Conservation (phyloP, 2,329 filamentous ascomycete genomes). For the Alternaria rosae region DNA sequence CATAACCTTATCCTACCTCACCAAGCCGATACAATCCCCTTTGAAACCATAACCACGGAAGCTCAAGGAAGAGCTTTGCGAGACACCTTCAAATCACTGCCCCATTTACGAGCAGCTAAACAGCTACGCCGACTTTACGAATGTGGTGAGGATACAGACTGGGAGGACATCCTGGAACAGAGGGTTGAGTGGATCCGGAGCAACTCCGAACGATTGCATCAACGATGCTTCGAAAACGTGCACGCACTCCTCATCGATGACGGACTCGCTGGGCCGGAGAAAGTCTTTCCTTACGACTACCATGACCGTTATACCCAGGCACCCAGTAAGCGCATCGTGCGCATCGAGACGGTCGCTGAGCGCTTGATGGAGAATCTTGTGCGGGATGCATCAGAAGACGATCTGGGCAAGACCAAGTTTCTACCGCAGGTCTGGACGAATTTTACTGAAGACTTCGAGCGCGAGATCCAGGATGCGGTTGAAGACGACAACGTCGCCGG, state of each 20-base stretch:
- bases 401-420: slow-evolving; percentile 43
- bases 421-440: slow-evolving; percentile 50
- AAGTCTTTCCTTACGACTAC: slow-evolving; percentile 66
- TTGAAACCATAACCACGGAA: slow-evolving; percentile 74
- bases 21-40: slow-evolving; percentile 58
- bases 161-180: slow-evolving; percentile 63
- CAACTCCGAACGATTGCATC: slow-evolving; percentile 63
- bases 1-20: slow-evolving; percentile 70
- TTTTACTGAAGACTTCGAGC: slow-evolving; percentile 61
- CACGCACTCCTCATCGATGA: slow-evolving; percentile 82
- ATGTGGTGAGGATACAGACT: slow-evolving; percentile 65
- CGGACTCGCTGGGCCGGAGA: slow-evolving; percentile 64
- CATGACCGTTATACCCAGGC: slow-evolving; percentile 67
- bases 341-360: slow-evolving; percentile 77
- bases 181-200: slow-evolving; percentile 57
- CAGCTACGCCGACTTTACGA: slow-evolving; percentile 72
- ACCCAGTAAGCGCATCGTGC: slow-evolving; percentile 74
- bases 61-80: slow-evolving; percentile 72
- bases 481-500: slow-evolving; percentile 73
- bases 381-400: slow-evolving; percentile 47
- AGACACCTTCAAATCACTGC: slow-evolving; percentile 67
- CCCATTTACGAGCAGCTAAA: slow-evolving; percentile 73
- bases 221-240: slow-evolving; percentile 73
- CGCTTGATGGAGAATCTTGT: slow-evolving; percentile 64
- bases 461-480: slow-evolving; percentile 64